Percentiles rank a stretch among this genome's conserved stretches.
phyloP scores from a whole-genome alignment of 148 eudicot species.

The Persicaria maculosa region DNA sequence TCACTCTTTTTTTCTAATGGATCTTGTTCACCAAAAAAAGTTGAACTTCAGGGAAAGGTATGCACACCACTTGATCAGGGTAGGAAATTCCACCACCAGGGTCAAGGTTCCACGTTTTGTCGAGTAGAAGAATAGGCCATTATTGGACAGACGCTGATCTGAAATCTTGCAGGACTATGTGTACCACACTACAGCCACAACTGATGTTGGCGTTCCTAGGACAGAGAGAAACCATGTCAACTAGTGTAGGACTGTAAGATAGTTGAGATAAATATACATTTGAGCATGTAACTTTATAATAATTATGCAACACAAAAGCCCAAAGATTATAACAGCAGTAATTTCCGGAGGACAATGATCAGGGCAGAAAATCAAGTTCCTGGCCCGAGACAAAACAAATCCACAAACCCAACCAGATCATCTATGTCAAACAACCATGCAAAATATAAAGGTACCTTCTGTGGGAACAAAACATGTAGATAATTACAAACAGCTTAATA shows the following conservation, averaged over 20 bases:
- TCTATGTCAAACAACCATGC: neutral
- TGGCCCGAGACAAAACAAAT: neutral
- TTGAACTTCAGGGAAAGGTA: slow-evolving; percentile 5
- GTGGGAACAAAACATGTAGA: neutral
- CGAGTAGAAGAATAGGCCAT: slow-evolving; percentile 7
- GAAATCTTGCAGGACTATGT: neutral
- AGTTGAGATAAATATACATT: neutral
- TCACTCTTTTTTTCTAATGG: neutral
- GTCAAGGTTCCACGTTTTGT: neutral
- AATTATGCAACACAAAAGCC: neutral
- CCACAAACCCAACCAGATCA: neutral
- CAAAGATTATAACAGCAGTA: neutral
- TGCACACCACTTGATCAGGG: slow-evolving; percentile 2
- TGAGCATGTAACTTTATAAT: neutral
- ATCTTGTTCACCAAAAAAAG: neutral
- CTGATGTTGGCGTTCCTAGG: slow-evolving; percentile 4
- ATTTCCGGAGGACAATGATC: neutral
- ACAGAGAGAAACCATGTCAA: neutral
- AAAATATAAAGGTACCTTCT: neutral
- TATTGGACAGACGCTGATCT: neutral
- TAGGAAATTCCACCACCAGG: neutral
- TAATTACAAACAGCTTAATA: neutral
- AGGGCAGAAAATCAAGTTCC: neutral
- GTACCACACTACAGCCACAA: slow-evolving; percentile 3
- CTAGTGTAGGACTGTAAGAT: neutral